These are phyloP conservation scores for Chlorella variabilis DNA, from an alignment of 163 green algal genomes.

Conservation along the genomic window DNA sequence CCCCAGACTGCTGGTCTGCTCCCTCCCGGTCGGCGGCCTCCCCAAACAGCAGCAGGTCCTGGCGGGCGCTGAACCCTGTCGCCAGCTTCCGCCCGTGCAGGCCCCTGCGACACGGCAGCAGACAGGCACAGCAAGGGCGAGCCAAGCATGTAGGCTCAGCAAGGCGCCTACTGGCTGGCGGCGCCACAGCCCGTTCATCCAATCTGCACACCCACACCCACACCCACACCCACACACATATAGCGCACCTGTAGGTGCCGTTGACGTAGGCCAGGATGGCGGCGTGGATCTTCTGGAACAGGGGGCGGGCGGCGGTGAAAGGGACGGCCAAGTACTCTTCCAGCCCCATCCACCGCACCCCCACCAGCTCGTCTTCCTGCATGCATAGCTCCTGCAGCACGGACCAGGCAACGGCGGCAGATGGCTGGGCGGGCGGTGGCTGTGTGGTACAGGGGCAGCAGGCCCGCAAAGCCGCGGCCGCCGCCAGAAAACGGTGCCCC, in stretches of 20 bases:
- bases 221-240: too few species aligned
- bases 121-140: slow-evolving; percentile 7
- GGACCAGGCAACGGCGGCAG: background rate
- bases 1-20: background rate
- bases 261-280: slow-evolving; percentile 40
- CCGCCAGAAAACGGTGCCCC: too few species aligned
- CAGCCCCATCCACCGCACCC: slow-evolving; percentile 61
- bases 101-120: slow-evolving; percentile 16
- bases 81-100: slow-evolving; percentile 42
- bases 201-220: too few species aligned
- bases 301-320: slow-evolving; percentile 32
- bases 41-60: slow-evolving; percentile 55
- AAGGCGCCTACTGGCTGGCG: too few species aligned
- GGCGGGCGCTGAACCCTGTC: slow-evolving; percentile 21
- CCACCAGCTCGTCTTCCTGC: slow-evolving; percentile 50
- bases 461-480: too few species aligned
- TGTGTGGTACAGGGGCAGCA: too few species aligned
- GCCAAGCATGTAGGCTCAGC: background rate
- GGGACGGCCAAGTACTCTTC: slow-evolving; percentile 56
- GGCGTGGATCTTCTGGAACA: slow-evolving; percentile 36
- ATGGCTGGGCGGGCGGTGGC: too few species aligned
- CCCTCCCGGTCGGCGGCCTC: slow-evolving; percentile 1
- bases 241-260: slow-evolving; percentile 32
- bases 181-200: too few species aligned
- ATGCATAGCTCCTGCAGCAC: slow-evolving; percentile 31